Conservation (phyloP, 257 asterid genomes). For the Ligustrum vulgare region DNA sequence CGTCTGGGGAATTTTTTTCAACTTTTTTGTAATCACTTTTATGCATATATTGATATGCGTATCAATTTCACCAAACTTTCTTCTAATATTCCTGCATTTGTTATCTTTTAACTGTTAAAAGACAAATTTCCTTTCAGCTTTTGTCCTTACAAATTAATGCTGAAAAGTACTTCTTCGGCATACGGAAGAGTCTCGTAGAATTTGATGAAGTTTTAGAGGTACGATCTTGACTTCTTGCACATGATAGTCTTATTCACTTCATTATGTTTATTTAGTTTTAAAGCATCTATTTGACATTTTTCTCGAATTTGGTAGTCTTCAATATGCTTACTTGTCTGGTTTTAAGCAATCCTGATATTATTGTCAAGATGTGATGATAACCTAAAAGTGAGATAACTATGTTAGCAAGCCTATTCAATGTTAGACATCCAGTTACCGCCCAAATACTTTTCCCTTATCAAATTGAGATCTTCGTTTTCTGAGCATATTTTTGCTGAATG, state of each 20-base stretch:
- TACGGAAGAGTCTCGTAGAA: conserved; percentile 94
- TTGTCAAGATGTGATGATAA: not conserved
- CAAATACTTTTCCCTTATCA: not conserved
- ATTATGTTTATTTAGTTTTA: conserved; percentile 3
- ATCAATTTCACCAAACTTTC: not conserved
- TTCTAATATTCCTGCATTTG: not conserved
- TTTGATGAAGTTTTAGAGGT: conserved; percentile 99
- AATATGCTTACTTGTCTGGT: not conserved
- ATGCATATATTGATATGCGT: not conserved
- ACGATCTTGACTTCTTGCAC: conserved; percentile 23
- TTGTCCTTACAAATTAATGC: conserved; percentile 88
- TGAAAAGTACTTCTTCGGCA: conserved; percentile 84
- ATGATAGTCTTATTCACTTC: conserved; percentile 6
- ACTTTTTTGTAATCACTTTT: conserved; percentile 13
- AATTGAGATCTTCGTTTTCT: not conserved
- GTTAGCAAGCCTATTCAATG: not conserved
- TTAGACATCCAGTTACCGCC: not conserved
- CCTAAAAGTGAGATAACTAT: not conserved
- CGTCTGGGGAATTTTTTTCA: no score
- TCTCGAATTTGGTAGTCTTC: not conserved
- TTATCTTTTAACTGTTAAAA: not conserved
- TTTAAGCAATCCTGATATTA: not conserved
- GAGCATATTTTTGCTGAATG: conserved; percentile 6
- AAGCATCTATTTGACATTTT: not conserved
- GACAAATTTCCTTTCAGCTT: conserved; percentile 51